Evolutionary conservation across 768 basidiomycete genomes (phyloP).

Genomic region (Lentinus brumalis): DNA sequence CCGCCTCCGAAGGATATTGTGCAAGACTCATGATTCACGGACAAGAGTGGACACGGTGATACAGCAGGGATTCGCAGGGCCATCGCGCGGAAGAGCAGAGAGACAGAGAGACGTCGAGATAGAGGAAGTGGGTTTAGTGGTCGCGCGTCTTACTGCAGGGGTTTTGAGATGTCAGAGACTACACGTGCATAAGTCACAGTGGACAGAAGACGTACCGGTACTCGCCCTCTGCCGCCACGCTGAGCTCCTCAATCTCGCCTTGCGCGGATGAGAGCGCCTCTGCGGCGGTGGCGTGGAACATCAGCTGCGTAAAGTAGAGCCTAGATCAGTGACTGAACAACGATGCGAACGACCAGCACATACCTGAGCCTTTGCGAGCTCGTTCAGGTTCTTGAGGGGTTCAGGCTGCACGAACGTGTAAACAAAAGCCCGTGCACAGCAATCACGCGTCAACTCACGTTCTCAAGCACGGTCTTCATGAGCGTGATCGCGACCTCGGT

Average conservation of each 20-base stretch:
- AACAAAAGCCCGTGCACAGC: too few relatives aligned
- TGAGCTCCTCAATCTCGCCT: slow-evolving; percentile 91
- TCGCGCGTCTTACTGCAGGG: slow-evolving; percentile 81
- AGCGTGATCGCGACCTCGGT: slow-evolving; percentile 96
- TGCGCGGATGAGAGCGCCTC: slow-evolving; percentile 82
- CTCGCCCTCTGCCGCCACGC: slow-evolving; percentile 91
- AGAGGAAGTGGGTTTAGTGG: slow-evolving; percentile 48
- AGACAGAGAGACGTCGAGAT: too few relatives aligned
- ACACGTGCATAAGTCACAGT: background rate
- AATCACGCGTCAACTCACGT: slow-evolving; percentile 54
- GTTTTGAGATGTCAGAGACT: slow-evolving; percentile 4
- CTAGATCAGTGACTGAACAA: too few relatives aligned
- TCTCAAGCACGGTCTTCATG: slow-evolving; percentile 98
- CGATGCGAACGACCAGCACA: slow-evolving; percentile 10
- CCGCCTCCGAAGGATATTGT: background rate
- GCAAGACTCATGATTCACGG: background rate
- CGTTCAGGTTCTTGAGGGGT: slow-evolving; percentile 91
- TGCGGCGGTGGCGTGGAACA: slow-evolving; percentile 74
- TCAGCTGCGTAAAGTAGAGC: slow-evolving; percentile 44
- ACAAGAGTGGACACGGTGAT: background rate
- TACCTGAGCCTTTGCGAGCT: slow-evolving; percentile 88
- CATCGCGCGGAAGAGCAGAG: too few relatives aligned
- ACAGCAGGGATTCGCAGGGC: background rate
- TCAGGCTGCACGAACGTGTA: slow-evolving; percentile 65
- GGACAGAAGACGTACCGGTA: slow-evolving; percentile 62